These are phyloP conservation scores for Castanospermum australe DNA, from an alignment of 306 rosid genomes.

Conservation along the genomic window DNA sequence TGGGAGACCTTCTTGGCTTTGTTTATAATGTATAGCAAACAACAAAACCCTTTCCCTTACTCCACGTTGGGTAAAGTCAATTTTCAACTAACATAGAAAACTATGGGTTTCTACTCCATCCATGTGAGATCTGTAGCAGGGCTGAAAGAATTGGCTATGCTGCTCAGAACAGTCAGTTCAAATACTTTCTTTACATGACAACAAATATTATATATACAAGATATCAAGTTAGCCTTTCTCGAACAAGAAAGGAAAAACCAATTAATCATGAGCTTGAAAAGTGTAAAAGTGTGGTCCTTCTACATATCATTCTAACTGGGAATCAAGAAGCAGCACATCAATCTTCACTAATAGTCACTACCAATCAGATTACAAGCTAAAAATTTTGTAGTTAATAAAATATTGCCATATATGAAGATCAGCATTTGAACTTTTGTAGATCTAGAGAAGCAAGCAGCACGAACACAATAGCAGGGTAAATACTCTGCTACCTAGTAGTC, in stretches of 20 bases:
- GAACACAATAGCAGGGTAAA: background rate
- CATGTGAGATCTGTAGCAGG: background rate
- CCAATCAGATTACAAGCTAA: background rate
- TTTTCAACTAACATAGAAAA: background rate
- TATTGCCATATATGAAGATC: background rate
- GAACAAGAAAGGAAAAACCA: background rate
- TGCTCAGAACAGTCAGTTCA: background rate
- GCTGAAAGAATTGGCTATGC: background rate
- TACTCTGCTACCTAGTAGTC: background rate
- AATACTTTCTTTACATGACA: background rate
- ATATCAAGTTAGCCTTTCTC: background rate
- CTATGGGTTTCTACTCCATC: background rate
- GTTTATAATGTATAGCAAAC: background rate
- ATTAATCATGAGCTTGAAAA: background rate
- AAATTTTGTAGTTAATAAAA: background rate
- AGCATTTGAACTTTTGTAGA: background rate
- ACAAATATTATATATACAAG: background rate
- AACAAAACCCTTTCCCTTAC: background rate
- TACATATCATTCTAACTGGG: background rate
- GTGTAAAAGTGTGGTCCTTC: background rate
- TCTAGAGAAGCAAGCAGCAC: conserved; percentile 6
- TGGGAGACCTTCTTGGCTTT: background rate
- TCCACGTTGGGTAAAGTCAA: background rate
- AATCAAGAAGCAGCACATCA: background rate
- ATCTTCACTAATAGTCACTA: background rate